Evolutionary conservation across 176 grass and related monocot species (phyloP), one percentile per base, ranked within the genome.

Genomic region (Oryza australiensis): DNA sequence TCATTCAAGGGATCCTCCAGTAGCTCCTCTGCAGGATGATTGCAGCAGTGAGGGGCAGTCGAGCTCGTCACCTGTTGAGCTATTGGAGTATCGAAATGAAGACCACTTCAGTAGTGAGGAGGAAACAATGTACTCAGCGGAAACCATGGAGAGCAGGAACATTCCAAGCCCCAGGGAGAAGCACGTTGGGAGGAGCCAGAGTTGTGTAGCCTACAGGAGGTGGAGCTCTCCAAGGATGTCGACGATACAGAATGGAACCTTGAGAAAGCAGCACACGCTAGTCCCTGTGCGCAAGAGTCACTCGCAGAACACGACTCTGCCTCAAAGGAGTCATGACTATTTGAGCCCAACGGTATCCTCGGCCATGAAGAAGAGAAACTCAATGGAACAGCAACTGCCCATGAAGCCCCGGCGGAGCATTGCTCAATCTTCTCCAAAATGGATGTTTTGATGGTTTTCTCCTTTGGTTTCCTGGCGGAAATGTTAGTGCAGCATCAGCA

Each of bases 81-180:
- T 70, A 27, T 74, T 84, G 4, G 82, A 87, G 46, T 82, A 87
- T 37, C 64, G 74, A 74, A 70, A 82, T 68, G 73, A 86, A 38
- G 88, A 91, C 48, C 80, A 82, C 23, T 91, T 86, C 43, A 89
- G 81, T 20, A 94, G 92, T 3, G 95, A 91, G 74, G 92, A 97
- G 84, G 92, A 94, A 46, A 93, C 92, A 23, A 97, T 97, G 95
- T 97, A 97, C 83, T 97, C 92, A 5, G 92, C 95, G n/a, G 95
- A 97, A 84, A 97, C 95, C 66, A 97, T 97, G 95, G 95, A 97
- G 80, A 97, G 95, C 86, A 85, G 90, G 46, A 97, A 97, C 68
- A 86, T 92, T 38, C 90, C 95, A 23, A 92, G 66, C 81, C 66
- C 84, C 20, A 93, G 75, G 68, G 92, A 89, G 49, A 91, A 93